phyloP scores from a whole-genome alignment of 1,284 basidiomycete genomes.

The Boletus austroedulis region DNA sequence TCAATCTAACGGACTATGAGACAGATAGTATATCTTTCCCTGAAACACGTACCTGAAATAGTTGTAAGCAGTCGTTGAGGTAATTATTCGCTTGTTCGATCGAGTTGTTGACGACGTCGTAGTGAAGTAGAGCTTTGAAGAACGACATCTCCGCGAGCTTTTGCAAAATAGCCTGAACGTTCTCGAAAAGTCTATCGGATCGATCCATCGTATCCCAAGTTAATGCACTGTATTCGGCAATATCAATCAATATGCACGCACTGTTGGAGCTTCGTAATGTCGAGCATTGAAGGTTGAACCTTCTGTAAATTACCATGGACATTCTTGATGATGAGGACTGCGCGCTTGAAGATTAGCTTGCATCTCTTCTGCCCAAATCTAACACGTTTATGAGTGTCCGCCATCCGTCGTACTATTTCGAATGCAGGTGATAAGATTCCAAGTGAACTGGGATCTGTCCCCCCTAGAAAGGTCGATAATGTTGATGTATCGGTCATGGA shows the following conservation, averaged over 20 bases:
- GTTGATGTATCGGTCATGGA: not conserved
- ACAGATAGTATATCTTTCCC: no score
- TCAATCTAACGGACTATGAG: not conserved
- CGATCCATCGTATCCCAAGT: not conserved
- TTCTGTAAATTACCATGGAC: not conserved
- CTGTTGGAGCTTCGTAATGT: not conserved
- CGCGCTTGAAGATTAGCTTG: not conserved
- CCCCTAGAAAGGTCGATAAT: not conserved
- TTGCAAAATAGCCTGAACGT: not conserved
- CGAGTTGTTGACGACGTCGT: not conserved
- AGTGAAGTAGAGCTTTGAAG: slow-evolving; percentile 5
- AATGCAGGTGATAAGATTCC: not conserved
- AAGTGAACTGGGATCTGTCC: not conserved
- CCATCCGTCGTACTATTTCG: not conserved
- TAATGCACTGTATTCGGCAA: not conserved
- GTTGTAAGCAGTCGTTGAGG: not conserved
- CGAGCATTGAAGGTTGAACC: not conserved
- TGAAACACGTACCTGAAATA: not conserved
- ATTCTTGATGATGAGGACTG: not conserved
- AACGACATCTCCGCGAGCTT: slow-evolving; percentile 1
- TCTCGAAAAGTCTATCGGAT: not conserved
- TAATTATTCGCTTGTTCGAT: not conserved
- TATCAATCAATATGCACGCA: not conserved
- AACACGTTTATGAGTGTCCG: not conserved
- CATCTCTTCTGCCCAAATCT: not conserved